These are phyloP conservation scores for Sporothrix protearum DNA, from an alignment of 2,329 filamentous ascomycete genomes.

Conservation along the genomic window DNA sequence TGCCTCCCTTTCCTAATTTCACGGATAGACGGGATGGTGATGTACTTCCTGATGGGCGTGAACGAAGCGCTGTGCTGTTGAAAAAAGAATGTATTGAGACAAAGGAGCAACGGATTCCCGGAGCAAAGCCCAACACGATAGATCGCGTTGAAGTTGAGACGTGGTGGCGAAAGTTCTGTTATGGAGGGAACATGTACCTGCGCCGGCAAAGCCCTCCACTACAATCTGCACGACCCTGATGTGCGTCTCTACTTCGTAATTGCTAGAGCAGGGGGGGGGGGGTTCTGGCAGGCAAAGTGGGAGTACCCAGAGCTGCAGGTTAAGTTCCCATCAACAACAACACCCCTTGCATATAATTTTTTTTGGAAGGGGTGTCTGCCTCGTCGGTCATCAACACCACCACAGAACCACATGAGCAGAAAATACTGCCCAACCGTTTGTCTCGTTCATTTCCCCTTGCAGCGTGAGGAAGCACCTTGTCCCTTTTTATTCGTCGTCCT, in stretches of 20 bases:
- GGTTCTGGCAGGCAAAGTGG: background rate
- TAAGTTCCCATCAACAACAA: background rate
- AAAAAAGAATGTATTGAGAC: background rate
- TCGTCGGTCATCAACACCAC: background rate
- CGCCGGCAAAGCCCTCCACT: background rate
- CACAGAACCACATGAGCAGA: background rate
- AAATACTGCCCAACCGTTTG: background rate
- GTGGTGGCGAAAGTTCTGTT: background rate
- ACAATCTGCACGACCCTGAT: background rate
- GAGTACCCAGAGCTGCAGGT: background rate
- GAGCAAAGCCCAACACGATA: background rate
- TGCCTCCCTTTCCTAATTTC: background rate
- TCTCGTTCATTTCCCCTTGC: background rate
- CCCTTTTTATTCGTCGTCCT: background rate
- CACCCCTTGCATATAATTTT: conserved; percentile 9
- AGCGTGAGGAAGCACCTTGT: background rate
- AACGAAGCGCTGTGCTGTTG: background rate
- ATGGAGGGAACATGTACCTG: conserved; percentile 1
- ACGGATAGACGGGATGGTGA: background rate
- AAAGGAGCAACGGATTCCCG: background rate
- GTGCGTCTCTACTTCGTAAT: background rate
- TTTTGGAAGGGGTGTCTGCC: background rate
- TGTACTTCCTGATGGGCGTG: background rate
- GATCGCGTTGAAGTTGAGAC: background rate
- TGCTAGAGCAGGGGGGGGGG: background rate